Conservation (phyloP, 257 asterid genomes). For the Parsonsia alboflavescens region DNA sequence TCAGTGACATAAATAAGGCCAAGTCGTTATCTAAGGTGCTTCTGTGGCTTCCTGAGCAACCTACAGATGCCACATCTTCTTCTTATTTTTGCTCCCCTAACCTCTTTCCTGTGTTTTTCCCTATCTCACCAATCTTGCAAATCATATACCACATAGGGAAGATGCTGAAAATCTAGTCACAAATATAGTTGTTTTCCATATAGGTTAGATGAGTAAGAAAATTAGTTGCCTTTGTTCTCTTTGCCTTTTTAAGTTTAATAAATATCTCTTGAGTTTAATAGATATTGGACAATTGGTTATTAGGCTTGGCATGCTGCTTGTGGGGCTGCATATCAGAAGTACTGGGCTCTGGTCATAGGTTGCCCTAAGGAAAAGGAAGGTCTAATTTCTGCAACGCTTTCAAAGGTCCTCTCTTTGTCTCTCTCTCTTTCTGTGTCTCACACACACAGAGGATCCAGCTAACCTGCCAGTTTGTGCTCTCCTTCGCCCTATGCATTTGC, state of each 20-base stretch:
- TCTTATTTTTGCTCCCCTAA: background rate
- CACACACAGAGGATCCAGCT: background rate
- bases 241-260: background rate
- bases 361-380: conserved; percentile 85
- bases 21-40: conserved; percentile 61
- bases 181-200: background rate
- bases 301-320: conserved; percentile 75
- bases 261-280: background rate
- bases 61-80: background rate
- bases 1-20: conserved; percentile 50
- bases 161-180: background rate
- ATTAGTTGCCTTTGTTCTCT: background rate
- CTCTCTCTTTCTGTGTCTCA: background rate
- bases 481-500: background rate
- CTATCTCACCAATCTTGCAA: too few species aligned
- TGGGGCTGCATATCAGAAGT: conserved; percentile 53
- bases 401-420: conserved; percentile 48
- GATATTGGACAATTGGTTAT: conserved; percentile 14
- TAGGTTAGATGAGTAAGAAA: background rate
- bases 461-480: background rate
- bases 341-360: conserved; percentile 96
- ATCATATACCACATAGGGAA: background rate
- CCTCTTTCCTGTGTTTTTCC: background rate
- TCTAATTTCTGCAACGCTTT: conserved; percentile 60
- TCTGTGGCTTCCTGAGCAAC: conserved; percentile 11